phyloP scores from a whole-genome alignment of 2,329 filamentous ascomycete genomes.

The Ceratocystis harringtonii region DNA sequence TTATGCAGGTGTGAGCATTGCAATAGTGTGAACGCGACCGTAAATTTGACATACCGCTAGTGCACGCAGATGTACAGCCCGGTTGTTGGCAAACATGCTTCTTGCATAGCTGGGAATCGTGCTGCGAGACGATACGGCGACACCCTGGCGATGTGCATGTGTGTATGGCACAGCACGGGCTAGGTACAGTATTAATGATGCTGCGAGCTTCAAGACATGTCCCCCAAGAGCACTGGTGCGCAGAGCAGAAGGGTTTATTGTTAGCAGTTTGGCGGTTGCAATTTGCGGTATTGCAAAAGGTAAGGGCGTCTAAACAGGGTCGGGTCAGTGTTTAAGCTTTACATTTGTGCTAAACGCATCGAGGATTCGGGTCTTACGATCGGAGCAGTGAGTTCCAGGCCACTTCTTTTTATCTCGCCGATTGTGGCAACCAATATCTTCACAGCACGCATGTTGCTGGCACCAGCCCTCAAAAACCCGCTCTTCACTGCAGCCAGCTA shows the following conservation, averaged over 20 bases:
- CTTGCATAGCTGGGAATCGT: not conserved
- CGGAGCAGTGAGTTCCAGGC: not conserved
- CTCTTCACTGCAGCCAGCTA: conserved; percentile 16
- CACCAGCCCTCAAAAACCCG: conserved; percentile 19
- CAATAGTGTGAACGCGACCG: conserved; percentile 1
- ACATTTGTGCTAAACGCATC: not conserved
- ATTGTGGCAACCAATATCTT: conserved; percentile 15
- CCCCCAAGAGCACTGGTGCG: not conserved
- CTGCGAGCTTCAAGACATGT: not conserved
- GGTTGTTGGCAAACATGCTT: conserved; percentile 8
- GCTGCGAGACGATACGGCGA: not conserved
- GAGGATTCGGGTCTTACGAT: conserved; percentile 3
- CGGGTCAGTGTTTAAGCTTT: not conserved
- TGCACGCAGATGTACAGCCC: not conserved
- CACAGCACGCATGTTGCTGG: conserved; percentile 17
- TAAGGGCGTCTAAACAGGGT: not conserved
- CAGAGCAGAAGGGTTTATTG: not conserved
- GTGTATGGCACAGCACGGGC: conserved; percentile 4
- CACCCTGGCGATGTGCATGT: not conserved
- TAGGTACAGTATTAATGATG: not conserved
- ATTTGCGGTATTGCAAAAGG: not conserved
- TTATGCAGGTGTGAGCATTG: conserved; percentile 1
- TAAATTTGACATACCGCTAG: not conserved
- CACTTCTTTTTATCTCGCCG: not conserved
- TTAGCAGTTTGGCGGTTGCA: not conserved